Evolutionary conservation across 345 rosid genomes (phyloP).

Genomic region (Erodium maritimum): DNA sequence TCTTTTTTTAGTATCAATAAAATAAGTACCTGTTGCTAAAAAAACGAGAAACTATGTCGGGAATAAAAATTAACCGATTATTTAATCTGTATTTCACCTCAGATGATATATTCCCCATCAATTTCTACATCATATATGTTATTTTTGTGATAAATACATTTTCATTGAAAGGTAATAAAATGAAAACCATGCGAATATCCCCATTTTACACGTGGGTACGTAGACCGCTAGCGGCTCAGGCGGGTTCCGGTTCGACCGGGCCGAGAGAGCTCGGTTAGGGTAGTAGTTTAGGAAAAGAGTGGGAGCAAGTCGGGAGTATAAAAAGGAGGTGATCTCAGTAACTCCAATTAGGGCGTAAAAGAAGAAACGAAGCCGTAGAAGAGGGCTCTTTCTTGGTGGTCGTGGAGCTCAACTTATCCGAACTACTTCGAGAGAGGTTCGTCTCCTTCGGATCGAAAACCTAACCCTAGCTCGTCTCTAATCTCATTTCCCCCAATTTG

Average conservation of each 20-base stretch:
- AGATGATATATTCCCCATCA: too few relatives aligned
- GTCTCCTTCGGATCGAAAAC: conserved; percentile 12
- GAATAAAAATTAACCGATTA: too few relatives aligned
- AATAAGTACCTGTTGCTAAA: too few relatives aligned
- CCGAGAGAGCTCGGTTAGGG: background rate
- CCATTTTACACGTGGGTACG: too few relatives aligned
- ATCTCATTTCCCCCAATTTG: background rate
- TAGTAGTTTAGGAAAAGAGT: background rate
- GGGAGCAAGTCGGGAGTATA: background rate
- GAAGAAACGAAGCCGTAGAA: conserved; percentile 54
- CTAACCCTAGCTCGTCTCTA: conserved; percentile 4
- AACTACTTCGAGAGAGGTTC: background rate
- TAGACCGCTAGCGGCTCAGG: too few relatives aligned
- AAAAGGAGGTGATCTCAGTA: background rate
- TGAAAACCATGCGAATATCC: too few relatives aligned
- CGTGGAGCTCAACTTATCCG: conserved; percentile 15
- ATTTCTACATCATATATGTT: too few relatives aligned
- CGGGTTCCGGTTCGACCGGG: background rate
- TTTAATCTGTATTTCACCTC: too few relatives aligned
- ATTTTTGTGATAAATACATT: too few relatives aligned
- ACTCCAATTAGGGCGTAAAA: conserved; percentile 10
- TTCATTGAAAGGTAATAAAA: too few relatives aligned
- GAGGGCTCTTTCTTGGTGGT: conserved; percentile 36
- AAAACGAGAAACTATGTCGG: too few relatives aligned
- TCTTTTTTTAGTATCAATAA: too few relatives aligned